Conservation (phyloP, 192 early-diverging fungal species). For the Backusella morwellensis region DNA sequence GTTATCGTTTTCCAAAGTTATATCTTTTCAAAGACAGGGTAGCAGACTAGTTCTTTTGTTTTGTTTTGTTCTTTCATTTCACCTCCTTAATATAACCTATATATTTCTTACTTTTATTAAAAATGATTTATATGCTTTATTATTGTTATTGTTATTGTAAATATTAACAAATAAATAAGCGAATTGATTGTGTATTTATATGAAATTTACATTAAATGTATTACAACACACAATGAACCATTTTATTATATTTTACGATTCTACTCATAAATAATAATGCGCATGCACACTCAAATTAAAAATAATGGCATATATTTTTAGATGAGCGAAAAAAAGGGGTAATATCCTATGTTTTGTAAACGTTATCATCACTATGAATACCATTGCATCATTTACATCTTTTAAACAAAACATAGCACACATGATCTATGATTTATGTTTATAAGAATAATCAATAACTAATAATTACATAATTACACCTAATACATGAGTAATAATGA, state of each 20-base stretch:
- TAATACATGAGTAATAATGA: neutral
- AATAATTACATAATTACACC: neutral
- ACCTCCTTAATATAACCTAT: neutral
- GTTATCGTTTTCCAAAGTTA: neutral
- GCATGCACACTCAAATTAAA: neutral
- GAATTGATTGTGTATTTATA: neutral
- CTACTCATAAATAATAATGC: neutral
- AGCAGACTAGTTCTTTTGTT: neutral
- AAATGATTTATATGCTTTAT: neutral
- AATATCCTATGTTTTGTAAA: neutral
- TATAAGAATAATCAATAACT: neutral
- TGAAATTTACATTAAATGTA: neutral
- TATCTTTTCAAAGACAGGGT: neutral
- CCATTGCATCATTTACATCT: neutral
- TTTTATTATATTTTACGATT: neutral
- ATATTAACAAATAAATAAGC: neutral
- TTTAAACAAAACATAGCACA: neutral
- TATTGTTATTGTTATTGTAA: neutral
- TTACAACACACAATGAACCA: too few relatives aligned
- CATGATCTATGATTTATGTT: neutral
- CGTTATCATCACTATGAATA: neutral
- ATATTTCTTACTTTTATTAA: neutral
- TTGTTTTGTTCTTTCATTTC: too few relatives aligned
- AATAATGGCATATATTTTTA: neutral
- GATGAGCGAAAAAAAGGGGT: neutral